A percentile compares a stretch with the other conserved stretches of the same genome.
Evolutionary conservation across 2,329 filamentous ascomycete species (phyloP).

Genomic region (Colletotrichum musicola): DNA sequence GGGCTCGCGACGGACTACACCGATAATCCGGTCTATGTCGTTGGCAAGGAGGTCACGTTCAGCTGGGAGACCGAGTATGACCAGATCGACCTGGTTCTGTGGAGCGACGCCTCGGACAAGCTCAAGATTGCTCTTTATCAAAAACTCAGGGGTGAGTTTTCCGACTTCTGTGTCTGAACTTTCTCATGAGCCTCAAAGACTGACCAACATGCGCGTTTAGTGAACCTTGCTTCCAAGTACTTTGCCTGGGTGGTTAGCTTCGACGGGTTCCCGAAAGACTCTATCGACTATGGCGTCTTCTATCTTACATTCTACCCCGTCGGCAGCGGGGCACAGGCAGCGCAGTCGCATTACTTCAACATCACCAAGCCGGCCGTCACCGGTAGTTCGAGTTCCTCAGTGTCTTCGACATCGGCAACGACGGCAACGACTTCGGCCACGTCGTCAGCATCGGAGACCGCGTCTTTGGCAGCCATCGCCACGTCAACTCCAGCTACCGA

Average conservation of each 20-base stretch:
- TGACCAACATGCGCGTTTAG: background rate
- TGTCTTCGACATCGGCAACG: background rate
- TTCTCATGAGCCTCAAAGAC: no score
- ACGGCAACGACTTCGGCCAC: background rate
- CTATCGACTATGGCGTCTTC: background rate
- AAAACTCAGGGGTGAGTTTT: background rate
- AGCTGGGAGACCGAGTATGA: conserved; percentile 10
- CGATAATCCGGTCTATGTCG: conserved; percentile 13
- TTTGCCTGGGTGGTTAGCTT: conserved; percentile 7
- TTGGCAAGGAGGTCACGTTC: conserved; percentile 18
- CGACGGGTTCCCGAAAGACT: conserved; percentile 7
- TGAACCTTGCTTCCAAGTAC: background rate
- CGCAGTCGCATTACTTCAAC: conserved; percentile 16
- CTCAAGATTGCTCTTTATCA: conserved; percentile 6
- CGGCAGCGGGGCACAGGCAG: conserved; percentile 1
- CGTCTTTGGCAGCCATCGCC: no score
- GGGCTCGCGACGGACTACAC: conserved; percentile 3
- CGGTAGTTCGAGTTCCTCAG: background rate
- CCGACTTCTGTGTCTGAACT: no score
- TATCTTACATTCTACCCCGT: conserved; percentile 10
- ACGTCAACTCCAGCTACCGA: background rate
- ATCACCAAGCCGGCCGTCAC: background rate
- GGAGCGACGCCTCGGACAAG: conserved; percentile 18
- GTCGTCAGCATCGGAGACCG: background rate
- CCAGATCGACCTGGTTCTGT: conserved; percentile 1